Conservation (phyloP, 2,329 filamentous ascomycete genomes). For the Calonectria crousiana region DNA sequence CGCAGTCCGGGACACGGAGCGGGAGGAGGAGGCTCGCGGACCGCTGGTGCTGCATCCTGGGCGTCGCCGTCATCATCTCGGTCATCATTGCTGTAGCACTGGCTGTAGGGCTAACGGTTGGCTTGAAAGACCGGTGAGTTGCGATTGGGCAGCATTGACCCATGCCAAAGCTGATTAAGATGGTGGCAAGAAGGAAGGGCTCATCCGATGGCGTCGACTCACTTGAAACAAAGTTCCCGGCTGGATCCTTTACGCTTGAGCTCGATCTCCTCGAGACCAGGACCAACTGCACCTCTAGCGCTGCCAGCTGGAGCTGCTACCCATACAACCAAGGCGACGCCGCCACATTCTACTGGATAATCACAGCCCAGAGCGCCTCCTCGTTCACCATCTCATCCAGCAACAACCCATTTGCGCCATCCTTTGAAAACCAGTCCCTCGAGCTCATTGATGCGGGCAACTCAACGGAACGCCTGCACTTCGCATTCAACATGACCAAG, state of each 20-base stretch:
- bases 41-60: conserved; percentile 50
- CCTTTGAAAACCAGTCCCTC: conserved; percentile 66
- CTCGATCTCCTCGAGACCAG: conserved; percentile 67
- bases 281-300: conserved; percentile 69
- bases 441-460: conserved; percentile 60
- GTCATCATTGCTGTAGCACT: conserved; percentile 51
- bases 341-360: conserved; percentile 73
- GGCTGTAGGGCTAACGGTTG: conserved; percentile 55
- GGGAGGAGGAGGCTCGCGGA: conserved; percentile 22
- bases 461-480: conserved; percentile 67
- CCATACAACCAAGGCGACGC: conserved; percentile 60
- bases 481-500: conserved; percentile 66
- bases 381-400: conserved; percentile 67
- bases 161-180: not conserved
- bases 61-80: conserved; percentile 45
- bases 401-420: conserved; percentile 66
- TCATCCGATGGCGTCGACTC: conserved; percentile 15
- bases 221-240: conserved; percentile 61
- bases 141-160: not conserved
- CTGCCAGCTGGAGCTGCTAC: conserved; percentile 72
- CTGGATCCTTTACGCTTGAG: conserved; percentile 72
- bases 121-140: conserved; percentile 52
- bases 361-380: conserved; percentile 55
- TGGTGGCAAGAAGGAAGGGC: not conserved
- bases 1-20: conserved; percentile 16